Evolutionary conservation across 2,329 filamentous ascomycete species (phyloP), one percentile per base, ranked within the genome.

Genomic region (Zasmidium angulare): DNA sequence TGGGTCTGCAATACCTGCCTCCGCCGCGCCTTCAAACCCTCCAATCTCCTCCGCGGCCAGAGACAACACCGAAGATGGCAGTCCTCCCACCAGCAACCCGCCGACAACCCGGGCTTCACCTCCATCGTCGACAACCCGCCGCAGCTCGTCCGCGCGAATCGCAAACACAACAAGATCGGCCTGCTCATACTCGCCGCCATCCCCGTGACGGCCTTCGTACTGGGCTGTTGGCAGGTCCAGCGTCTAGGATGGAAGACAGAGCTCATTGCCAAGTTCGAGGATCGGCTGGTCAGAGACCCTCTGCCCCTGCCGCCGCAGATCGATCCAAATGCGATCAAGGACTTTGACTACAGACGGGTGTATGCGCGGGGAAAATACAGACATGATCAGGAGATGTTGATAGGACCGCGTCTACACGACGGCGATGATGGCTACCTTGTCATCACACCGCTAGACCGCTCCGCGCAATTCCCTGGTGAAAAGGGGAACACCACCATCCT

Each of bases 211-310:
- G 91, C 95, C 11, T 96, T 99, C 75, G 80, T 82, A 56, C 86
- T 99, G 17, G 95, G 95, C 26, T 91, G 91, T 64, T 99, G 95
- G 95, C 95, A 99, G 75, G 90, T 99, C 55, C 86, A 96, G 74
- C 89, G 95, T 11, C 84, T 99, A 1, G 86, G 88, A 59, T 96
- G 93, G 93, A 99, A 99, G 75, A 92, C 91, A 2, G 89, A 96
- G 49, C 82, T 99, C 12, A 87, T 99, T 62, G 91, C 93, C 60
- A 91, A 89, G 68, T 91, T 90, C 75, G 95, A 98, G 78, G 93
- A 99, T 79, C 89, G 93, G 3, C 84, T 99, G 36, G 84, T 96
- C 46, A 90, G 90, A 58, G 84, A 89, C 19, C 95, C 95, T 0
- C 81, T 99, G 0, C 93, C 93, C 0, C 80, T 99, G 0, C 95